Conservation (phyloP, 805 yeast genomes). For the Suhomyces vadensis region DNA sequence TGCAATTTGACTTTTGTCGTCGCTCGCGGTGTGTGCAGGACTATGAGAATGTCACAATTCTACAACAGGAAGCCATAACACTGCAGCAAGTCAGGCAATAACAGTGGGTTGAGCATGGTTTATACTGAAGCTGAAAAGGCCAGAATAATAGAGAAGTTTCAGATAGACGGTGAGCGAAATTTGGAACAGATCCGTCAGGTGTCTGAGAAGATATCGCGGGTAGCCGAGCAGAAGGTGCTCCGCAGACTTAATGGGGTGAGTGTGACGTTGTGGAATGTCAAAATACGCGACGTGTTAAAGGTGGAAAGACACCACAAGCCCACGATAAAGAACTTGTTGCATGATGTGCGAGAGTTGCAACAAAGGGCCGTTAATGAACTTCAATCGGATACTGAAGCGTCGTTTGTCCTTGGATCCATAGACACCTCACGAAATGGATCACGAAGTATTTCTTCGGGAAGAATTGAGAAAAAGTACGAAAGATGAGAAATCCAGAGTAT, state of each 20-base stretch:
- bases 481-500: not conserved
- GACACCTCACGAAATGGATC: not conserved
- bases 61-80: not conserved
- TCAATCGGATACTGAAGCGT: not conserved
- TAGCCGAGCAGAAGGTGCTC: slow-evolving; percentile 37
- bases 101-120: not conserved
- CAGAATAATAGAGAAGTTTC: slow-evolving; percentile 31
- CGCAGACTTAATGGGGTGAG: slow-evolving; percentile 48
- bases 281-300: slow-evolving; percentile 43
- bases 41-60: not conserved
- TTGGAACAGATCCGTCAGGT: slow-evolving; percentile 25
- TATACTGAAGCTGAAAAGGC: slow-evolving; percentile 39
- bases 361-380: not conserved
- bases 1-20: not conserved
- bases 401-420: slow-evolving; percentile 2
- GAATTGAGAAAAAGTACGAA: slow-evolving; percentile 1
- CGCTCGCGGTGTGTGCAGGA: slow-evolving; percentile 1
- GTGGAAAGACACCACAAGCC: slow-evolving; percentile 43
- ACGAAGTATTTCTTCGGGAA: too few relatives aligned
- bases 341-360: slow-evolving; percentile 10
- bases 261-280: slow-evolving; percentile 51
- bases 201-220: slow-evolving; percentile 23
- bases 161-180: slow-evolving; percentile 22
- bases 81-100: not conserved
- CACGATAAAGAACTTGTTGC: slow-evolving; percentile 11